Conservation (phyloP, 768 basidiomycete species). For the Artomyces pyxidatus region DNA sequence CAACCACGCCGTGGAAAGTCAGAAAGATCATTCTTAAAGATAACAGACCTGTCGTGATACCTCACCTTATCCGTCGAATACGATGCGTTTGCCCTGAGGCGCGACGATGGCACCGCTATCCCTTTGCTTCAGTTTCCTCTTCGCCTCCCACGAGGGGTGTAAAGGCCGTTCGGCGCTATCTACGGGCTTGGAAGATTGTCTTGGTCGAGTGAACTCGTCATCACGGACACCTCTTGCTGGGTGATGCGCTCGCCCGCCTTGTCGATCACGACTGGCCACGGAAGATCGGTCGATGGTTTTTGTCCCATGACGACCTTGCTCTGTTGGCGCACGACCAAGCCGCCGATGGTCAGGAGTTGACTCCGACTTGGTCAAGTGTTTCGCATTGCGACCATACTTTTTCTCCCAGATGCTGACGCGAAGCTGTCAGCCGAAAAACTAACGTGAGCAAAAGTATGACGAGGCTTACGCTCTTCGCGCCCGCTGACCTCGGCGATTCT, state of each 20-base stretch:
- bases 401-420: conserved; percentile 88
- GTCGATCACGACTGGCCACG: no score
- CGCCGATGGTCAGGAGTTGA: no score
- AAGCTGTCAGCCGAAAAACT: neutral
- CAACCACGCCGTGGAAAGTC: no score
- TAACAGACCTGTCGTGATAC: no score
- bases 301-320: conserved; percentile 3
- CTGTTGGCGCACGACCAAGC: neutral
- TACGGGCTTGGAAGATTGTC: conserved; percentile 3
- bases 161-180: conserved; percentile 38
- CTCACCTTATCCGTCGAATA: no score
- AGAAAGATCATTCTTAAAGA: no score
- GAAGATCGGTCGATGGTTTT: no score
- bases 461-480: conserved; percentile 85
- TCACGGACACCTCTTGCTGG: no score
- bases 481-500: conserved; percentile 87
- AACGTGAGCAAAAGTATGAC: neutral
- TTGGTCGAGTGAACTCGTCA: no score
- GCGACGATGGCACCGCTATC: conserved; percentile 52
- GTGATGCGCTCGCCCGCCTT: no score
- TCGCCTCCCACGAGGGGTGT: conserved; percentile 98
- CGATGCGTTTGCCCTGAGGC: conserved; percentile 82
- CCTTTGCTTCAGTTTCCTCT: conserved; percentile 69
- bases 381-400: conserved; percentile 86
- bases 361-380: conserved; percentile 90